phyloP scores from a whole-genome alignment of 495 filamentous ascomycete species.

The Letharia columbiana region DNA sequence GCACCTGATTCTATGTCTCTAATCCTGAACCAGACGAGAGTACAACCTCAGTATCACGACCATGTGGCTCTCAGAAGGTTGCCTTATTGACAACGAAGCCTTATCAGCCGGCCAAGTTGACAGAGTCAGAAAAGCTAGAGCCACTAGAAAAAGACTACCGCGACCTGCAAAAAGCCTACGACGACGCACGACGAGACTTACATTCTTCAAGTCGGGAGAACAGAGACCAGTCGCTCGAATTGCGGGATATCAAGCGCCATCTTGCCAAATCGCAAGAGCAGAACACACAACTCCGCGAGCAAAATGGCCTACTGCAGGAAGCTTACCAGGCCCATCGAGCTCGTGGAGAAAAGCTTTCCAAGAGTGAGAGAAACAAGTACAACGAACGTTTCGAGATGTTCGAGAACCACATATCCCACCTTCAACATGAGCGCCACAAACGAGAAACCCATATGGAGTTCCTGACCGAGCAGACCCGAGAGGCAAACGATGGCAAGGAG shows the following conservation, averaged over 20 bases:
- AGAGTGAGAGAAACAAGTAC: slow-evolving; percentile 19
- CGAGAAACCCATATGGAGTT: slow-evolving; percentile 20
- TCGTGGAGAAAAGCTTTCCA: slow-evolving; percentile 14
- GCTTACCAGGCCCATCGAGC: background rate
- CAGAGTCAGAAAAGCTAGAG: background rate
- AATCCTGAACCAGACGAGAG: background rate
- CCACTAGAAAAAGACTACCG: slow-evolving; percentile 1
- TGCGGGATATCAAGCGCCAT: slow-evolving; percentile 22
- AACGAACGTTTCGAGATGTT: slow-evolving; percentile 22
- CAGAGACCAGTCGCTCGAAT: slow-evolving; percentile 21
- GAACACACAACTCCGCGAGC: slow-evolving; percentile 15
- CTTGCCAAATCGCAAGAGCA: slow-evolving; percentile 17
- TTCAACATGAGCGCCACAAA: slow-evolving; percentile 21
- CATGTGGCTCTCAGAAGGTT: background rate
- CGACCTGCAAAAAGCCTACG: slow-evolving; percentile 10
- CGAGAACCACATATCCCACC: slow-evolving; percentile 20
- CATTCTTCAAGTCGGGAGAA: slow-evolving; percentile 17
- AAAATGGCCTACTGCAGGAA: slow-evolving; percentile 8
- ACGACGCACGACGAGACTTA: slow-evolving; percentile 12
- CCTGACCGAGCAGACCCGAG: slow-evolving; percentile 22
- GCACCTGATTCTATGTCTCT: background rate
- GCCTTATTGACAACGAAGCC: background rate
- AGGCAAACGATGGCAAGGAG: slow-evolving; percentile 23
- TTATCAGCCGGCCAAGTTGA: background rate
- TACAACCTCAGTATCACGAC: background rate